Evolutionary conservation across 192 early-diverging fungal genomes (phyloP).

Genomic region (Pilaira anomala): DNA sequence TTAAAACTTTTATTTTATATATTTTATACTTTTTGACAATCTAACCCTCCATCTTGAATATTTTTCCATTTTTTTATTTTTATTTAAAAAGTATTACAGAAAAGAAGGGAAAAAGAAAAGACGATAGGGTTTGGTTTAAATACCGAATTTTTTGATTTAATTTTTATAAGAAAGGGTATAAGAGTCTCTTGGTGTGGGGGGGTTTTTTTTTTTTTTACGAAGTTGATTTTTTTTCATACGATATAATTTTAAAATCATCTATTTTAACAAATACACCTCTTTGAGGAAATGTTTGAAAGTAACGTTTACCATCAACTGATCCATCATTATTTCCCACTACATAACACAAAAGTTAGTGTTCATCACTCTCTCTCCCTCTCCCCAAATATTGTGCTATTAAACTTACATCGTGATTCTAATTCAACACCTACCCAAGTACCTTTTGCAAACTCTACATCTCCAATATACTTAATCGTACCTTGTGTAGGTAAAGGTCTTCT

Average conservation of each 20-base stretch:
- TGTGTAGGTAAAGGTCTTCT: conserved; percentile 32
- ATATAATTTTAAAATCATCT: conserved; percentile 22
- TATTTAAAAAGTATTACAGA: too few species aligned
- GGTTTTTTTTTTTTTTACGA: too few species aligned
- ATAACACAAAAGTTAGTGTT: background rate
- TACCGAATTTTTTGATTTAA: too few species aligned
- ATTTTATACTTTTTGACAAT: background rate
- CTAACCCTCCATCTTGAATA: conserved; percentile 83
- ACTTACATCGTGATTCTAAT: conserved; percentile 33
- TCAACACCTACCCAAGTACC: conserved; percentile 36
- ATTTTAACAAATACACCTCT: conserved; percentile 28
- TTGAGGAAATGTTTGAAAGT: conserved; percentile 30
- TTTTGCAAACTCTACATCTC: conserved; percentile 20
- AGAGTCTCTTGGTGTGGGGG: too few species aligned
- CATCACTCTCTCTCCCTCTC: too few species aligned
- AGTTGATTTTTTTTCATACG: background rate
- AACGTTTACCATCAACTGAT: conserved; percentile 27
- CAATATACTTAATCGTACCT: conserved; percentile 31
- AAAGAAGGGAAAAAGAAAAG: too few species aligned
- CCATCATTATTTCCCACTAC: conserved; percentile 30
- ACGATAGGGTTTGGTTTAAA: too few species aligned
- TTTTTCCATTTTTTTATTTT: too few species aligned
- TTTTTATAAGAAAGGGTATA: too few species aligned
- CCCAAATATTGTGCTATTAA: background rate
- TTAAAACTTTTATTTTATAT: background rate